Conservation (phyloP, 2,329 filamentous ascomycete species). For the Ophiostoma piceae region DNA sequence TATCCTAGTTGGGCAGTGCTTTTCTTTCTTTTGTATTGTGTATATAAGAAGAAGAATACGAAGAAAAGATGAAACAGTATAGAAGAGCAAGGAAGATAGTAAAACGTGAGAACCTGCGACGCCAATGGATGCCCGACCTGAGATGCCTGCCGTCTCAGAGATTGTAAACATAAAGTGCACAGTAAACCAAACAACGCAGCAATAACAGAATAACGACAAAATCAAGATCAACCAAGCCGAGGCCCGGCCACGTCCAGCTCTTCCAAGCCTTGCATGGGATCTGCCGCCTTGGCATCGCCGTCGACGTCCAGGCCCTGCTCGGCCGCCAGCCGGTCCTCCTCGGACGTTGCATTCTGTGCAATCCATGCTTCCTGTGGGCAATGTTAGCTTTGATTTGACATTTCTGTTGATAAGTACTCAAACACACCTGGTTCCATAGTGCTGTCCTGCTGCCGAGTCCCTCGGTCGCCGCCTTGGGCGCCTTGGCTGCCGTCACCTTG, state of each 20-base stretch:
- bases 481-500: constrained; percentile 86
- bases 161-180: background rate
- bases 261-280: constrained; percentile 95
- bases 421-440: constrained; percentile 90
- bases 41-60: constrained; percentile 14
- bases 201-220: background rate
- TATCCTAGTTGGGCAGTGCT: background rate
- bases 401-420: background rate
- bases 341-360: constrained; percentile 76
- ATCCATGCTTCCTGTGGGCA: constrained; percentile 77
- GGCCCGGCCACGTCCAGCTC: constrained; percentile 91
- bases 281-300: constrained; percentile 51
- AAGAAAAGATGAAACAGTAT: background rate
- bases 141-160: background rate
- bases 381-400: background rate
- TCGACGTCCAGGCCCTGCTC: constrained; percentile 45
- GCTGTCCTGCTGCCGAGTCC: constrained; percentile 89
- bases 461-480: constrained; percentile 81
- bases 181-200: background rate
- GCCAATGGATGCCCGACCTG: background rate
- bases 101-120: background rate
- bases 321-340: constrained; percentile 64
- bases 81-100: background rate
- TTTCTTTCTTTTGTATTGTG: constrained; percentile 16
- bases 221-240: constrained; percentile 57